phyloP scores from a whole-genome alignment of 805 yeast genomes.

The Priceomyces castillae region DNA sequence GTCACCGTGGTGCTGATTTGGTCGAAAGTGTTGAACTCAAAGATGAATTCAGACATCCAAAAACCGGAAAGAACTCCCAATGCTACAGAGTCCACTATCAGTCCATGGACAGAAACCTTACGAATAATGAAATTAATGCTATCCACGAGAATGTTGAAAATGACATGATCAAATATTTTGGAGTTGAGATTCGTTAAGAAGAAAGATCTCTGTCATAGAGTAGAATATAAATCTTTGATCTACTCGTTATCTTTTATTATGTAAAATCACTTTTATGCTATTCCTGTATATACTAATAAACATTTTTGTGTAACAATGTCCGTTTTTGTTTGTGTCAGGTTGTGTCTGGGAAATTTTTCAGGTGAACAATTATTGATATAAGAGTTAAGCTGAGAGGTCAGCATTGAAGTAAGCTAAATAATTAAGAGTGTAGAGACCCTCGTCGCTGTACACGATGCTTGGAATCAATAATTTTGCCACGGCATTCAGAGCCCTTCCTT shows the following conservation, averaged over 20 bases:
- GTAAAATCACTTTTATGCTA: too few relatives aligned
- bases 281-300: too few relatives aligned
- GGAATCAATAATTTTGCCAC: neutral
- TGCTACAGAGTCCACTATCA: constrained; percentile 92
- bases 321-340: neutral
- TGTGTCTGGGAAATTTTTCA: neutral
- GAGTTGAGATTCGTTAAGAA: constrained; percentile 54
- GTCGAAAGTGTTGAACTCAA: constrained; percentile 80
- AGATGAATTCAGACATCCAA: constrained; percentile 85
- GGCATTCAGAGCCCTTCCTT: neutral
- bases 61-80: constrained; percentile 69
- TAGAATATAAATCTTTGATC: too few relatives aligned
- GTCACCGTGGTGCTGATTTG: constrained; percentile 79
- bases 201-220: too few relatives aligned
- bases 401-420: too few relatives aligned
- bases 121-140: constrained; percentile 77
- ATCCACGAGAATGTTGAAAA: constrained; percentile 65
- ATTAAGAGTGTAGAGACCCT: too few relatives aligned
- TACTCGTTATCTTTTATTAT: too few relatives aligned
- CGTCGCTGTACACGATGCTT: neutral
- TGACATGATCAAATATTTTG: constrained; percentile 49
- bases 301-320: neutral
- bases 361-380: too few relatives aligned
- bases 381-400: too few relatives aligned
- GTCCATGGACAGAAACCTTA: constrained; percentile 90